Conservation (phyloP, 805 yeast species). For the Teunomyces stri region DNA sequence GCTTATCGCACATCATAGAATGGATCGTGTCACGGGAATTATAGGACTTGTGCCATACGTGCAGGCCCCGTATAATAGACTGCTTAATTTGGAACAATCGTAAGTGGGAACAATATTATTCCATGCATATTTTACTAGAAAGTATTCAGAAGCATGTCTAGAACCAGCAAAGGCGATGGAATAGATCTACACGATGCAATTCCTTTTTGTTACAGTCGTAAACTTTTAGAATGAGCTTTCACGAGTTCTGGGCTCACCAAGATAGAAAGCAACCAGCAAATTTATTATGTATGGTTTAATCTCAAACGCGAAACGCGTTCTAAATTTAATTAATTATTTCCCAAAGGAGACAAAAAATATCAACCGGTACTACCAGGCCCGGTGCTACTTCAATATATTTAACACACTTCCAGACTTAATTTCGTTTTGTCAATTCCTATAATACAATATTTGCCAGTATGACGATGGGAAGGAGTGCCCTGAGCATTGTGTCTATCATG, state of each 20-base stretch:
- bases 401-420: background rate
- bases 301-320: conserved; percentile 2
- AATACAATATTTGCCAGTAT: background rate
- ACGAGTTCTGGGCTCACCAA: background rate
- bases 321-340: conserved; percentile 1
- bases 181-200: background rate
- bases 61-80: background rate
- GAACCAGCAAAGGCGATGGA: no score
- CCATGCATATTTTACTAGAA: background rate
- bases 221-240: background rate
- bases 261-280: background rate
- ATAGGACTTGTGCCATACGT: background rate
- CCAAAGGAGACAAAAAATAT: background rate
- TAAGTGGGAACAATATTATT: background rate
- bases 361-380: background rate
- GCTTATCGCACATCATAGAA: conserved; percentile 22
- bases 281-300: background rate
- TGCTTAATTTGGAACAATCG: background rate
- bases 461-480: background rate
- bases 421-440: background rate
- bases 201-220: background rate
- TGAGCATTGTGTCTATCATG: conserved; percentile 1
- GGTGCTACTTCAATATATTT: background rate
- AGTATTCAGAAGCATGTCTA: background rate
- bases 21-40: conserved; percentile 19